phyloP scores from a whole-genome alignment of 139 green algal genomes.

The Parachlorella kessleri region DNA sequence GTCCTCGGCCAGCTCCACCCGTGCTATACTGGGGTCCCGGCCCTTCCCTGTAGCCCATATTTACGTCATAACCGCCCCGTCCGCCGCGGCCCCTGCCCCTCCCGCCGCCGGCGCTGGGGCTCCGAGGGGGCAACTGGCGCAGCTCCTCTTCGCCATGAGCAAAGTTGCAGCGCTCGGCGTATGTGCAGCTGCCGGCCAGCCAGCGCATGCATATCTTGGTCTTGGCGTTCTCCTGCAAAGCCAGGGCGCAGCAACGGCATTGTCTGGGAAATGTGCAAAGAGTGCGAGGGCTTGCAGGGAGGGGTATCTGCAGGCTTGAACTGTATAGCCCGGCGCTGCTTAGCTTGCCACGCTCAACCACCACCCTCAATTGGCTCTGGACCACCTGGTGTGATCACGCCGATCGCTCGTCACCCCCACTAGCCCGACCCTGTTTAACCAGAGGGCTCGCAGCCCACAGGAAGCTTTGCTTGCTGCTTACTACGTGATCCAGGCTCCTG shows the following conservation, averaged over 20 bases:
- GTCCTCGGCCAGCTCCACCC: conserved; percentile 1
- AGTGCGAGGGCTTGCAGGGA: not conserved
- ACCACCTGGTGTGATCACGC: not conserved
- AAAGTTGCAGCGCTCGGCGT: conserved; percentile 95
- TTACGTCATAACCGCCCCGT: conserved; percentile 13
- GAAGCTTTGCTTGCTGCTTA: too few species aligned
- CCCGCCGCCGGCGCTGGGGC: not conserved
- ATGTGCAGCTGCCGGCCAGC: conserved; percentile 86
- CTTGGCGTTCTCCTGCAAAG: conserved; percentile 20
- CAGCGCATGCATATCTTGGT: conserved; percentile 28
- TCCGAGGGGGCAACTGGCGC: conserved; percentile 56
- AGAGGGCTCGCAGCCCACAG: too few species aligned
- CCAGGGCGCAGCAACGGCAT: too few species aligned
- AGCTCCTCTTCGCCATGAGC: conserved; percentile 93
- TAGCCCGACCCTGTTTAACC: too few species aligned
- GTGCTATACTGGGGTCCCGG: not conserved
- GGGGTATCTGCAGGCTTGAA: not conserved
- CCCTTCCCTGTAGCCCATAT: conserved; percentile 3
- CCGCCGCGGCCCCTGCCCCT: conserved; percentile 2
- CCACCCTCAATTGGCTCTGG: not conserved
- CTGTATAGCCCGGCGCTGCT: not conserved
- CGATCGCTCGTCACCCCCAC: too few species aligned
- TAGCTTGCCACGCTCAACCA: not conserved
- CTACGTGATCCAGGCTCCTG: too few species aligned
- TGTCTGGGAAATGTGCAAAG: not conserved